These are phyloP conservation scores for Diplodia intermedia DNA, from an alignment of 2,329 filamentous ascomycete species.

Conservation along the genomic window DNA sequence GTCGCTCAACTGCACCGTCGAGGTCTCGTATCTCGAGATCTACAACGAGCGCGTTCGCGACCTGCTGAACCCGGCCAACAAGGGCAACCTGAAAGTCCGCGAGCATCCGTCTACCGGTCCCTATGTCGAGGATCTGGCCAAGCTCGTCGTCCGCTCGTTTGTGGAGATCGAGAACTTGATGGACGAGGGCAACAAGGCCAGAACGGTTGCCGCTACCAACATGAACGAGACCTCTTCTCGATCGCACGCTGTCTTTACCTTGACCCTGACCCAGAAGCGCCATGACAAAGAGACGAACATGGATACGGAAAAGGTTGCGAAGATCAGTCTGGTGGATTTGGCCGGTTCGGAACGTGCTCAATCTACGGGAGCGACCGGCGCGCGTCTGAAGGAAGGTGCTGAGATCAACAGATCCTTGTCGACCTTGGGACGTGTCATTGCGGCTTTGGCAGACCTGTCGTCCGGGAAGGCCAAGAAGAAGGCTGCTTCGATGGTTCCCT, in stretches of 20 bases:
- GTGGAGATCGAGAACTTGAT: slow-evolving; percentile 96
- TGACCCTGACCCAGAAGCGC: slow-evolving; percentile 93
- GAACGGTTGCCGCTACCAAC: slow-evolving; percentile 97
- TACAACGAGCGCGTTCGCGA: slow-evolving; percentile 98
- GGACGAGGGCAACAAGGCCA: slow-evolving; percentile 98
- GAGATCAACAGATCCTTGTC: slow-evolving; percentile 98
- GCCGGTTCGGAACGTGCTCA: slow-evolving; percentile 96
- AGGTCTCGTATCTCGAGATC: slow-evolving; percentile 98
- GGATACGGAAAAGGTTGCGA: slow-evolving; percentile 96
- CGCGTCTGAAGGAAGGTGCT: slow-evolving; percentile 93
- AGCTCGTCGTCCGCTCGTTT: slow-evolving; percentile 91
- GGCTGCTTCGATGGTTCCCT: slow-evolving; percentile 83
- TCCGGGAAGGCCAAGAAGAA: slow-evolving; percentile 82
- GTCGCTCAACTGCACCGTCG: slow-evolving; percentile 85
- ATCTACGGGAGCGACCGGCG: slow-evolving; percentile 96
- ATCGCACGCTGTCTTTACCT: slow-evolving; percentile 96
- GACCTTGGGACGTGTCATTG: slow-evolving; percentile 95
- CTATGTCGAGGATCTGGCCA: slow-evolving; percentile 97
- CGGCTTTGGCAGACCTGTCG: slow-evolving; percentile 88
- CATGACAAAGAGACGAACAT: slow-evolving; percentile 92
- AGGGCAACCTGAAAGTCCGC: slow-evolving; percentile 94
- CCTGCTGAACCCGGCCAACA: slow-evolving; percentile 91
- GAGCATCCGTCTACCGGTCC: slow-evolving; percentile 97
- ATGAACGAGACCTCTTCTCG: slow-evolving; percentile 99
- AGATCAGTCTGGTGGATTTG: slow-evolving; percentile 97